Evolutionary conservation across 2,329 filamentous ascomycete species (phyloP).

Genomic region (Penicillium sp.): DNA sequence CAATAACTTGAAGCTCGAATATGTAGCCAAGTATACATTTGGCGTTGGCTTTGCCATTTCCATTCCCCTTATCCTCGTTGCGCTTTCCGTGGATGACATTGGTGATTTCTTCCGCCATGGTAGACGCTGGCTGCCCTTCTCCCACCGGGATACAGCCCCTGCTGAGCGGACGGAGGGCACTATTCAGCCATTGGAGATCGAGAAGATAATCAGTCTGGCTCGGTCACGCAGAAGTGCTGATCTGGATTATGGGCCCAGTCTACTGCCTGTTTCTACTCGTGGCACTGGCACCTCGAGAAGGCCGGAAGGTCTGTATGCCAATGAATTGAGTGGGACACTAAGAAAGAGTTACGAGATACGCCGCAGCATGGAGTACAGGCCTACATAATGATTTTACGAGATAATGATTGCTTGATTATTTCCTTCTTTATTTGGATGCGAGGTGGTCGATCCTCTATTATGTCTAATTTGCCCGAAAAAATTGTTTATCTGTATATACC

Average conservation of each 20-base stretch:
- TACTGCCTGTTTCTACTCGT: constrained; percentile 29
- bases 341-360: constrained; percentile 4
- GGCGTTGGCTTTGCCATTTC: constrained; percentile 56
- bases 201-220: constrained; percentile 27
- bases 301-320: constrained; percentile 7
- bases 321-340: constrained; percentile 9
- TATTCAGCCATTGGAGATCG: constrained; percentile 23
- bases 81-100: constrained; percentile 48
- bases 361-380: background rate
- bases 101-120: constrained; percentile 29
- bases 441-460: background rate
- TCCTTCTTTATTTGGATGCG: background rate
- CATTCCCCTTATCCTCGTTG: constrained; percentile 51
- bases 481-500: no score
- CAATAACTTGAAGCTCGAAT: constrained; percentile 46
- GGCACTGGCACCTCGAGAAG: constrained; percentile 15
- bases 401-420: background rate
- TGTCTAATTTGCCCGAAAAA: no score
- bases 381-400: background rate
- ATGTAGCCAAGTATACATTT: constrained; percentile 58
- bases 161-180: background rate
- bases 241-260: constrained; percentile 22
- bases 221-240: constrained; percentile 26
- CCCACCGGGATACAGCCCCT: constrained; percentile 3
- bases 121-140: constrained; percentile 25